Evolutionary conservation across 495 filamentous ascomycete species (phyloP), one percentile per base, ranked within the genome.

Genomic region (Xylaria longipes): DNA sequence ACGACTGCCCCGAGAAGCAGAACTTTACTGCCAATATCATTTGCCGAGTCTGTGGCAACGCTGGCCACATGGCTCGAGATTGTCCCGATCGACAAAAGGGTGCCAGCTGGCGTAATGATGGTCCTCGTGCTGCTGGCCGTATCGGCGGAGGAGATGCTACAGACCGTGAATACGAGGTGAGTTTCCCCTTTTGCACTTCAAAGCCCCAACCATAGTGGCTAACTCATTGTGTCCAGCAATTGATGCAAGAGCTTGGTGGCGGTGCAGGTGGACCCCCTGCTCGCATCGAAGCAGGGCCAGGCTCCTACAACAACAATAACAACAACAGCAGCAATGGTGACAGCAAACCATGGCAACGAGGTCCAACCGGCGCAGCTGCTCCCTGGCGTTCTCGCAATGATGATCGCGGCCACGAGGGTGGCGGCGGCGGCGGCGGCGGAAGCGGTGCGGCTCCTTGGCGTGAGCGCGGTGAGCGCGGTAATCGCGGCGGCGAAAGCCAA

Each of bases 21-120:
- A 99, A 99, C 81, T 98, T 92, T 83, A 98, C 97, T 31, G 94
- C 97, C 75, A 97, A 94, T 80, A 98, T 98, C 82, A 99, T 99
- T 81, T 99, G 97, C 85, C 95, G 96, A 74, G 93, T 97, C 77
- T 99, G 97, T 83, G 97, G 97, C 66, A 95, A 97, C 75, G 94
- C 94, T 69, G 94, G 94, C 1, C 94, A 97, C 77, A 95, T 97
- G 92, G 94, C 91, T 71, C 89, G 93, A 75, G 94, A 97, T 84
- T 99, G 96, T 85, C 93, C 94, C 29, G 94, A 98, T 77, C 89
- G 94, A 78, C 93, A 95, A 82, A 89, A 93, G 77, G 96, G 96
- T 78, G 89, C 89, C 35, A 94, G 93, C 79, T 98, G 93, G 94
- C 94, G 95, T 70, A 97, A 97, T 75, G 89, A 85, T 52, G 84